These are phyloP conservation scores for Mycena metata DNA, from an alignment of 768 basidiomycete genomes.

Conservation along the genomic window DNA sequence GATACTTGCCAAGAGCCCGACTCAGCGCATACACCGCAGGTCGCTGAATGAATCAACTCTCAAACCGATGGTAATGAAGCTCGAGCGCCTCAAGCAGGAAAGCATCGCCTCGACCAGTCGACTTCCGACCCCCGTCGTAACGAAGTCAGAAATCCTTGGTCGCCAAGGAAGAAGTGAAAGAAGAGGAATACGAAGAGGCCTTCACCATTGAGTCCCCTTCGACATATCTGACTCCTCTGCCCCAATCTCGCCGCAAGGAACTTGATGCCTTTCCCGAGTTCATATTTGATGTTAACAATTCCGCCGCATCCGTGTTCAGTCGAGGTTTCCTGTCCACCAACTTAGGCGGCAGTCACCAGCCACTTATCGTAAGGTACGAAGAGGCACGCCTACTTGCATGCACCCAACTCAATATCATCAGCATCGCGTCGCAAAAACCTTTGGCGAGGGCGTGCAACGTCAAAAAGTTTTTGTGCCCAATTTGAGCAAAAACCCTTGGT, in stretches of 20 bases:
- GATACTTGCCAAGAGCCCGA: too few relatives aligned
- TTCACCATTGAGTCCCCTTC: constrained; percentile 18
- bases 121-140: constrained; percentile 33
- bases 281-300: constrained; percentile 41
- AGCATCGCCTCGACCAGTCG: constrained; percentile 9
- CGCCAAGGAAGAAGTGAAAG: too few relatives aligned
- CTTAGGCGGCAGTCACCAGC: constrained; percentile 56
- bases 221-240: constrained; percentile 35
- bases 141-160: constrained; percentile 29
- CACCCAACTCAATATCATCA: constrained; percentile 30
- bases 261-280: constrained; percentile 44
- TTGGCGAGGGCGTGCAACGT: constrained; percentile 51
- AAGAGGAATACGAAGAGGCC: constrained; percentile 26
- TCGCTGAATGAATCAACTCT: too few relatives aligned
- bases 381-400: background rate
- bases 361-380: constrained; percentile 53
- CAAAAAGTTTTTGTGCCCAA: constrained; percentile 62
- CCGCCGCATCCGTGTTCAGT: constrained; percentile 47
- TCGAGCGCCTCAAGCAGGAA: background rate
- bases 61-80: background rate
- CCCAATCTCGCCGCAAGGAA: constrained; percentile 40
- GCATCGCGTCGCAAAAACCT: constrained; percentile 45
- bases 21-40: too few relatives aligned
- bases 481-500: constrained; percentile 68
- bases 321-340: constrained; percentile 53